These are phyloP conservation scores for Dendrobium nobile DNA, from an alignment of 106 monocot genomes.

Conservation along the genomic window DNA sequence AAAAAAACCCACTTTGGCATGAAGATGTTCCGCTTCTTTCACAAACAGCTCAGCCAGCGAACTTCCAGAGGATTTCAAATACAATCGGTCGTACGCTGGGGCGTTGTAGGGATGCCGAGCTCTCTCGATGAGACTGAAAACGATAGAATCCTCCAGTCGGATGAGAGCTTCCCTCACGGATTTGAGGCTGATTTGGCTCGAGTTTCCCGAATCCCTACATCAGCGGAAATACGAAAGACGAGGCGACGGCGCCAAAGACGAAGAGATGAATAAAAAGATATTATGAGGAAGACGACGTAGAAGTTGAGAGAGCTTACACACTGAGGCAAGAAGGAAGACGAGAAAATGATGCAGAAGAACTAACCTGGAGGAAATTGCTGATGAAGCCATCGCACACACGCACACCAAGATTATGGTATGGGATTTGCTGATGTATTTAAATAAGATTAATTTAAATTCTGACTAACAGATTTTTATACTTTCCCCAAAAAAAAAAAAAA, in stretches of 20 bases:
- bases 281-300: neutral
- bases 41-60: conserved; percentile 52
- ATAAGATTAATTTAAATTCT: neutral
- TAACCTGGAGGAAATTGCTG: neutral
- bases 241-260: neutral
- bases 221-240: neutral
- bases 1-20: conserved; percentile 47
- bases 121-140: conserved; percentile 77
- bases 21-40: conserved; percentile 48
- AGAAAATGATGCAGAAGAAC: neutral
- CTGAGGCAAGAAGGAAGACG: neutral
- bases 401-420: no score
- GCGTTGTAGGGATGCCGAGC: conserved; percentile 44
- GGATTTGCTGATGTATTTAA: no score
- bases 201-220: conserved; percentile 3
- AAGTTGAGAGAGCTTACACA: neutral
- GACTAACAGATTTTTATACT: no score
- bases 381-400: neutral
- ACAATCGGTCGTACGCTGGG: conserved; percentile 37
- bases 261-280: neutral
- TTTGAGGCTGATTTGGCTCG: conserved; percentile 27
- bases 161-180: conserved; percentile 61
- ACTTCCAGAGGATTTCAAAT: neutral
- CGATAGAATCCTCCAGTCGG: conserved; percentile 76
- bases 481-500: no score